Percentiles rank a stretch among this genome's conserved stretches.
These are phyloP conservation scores for Aspergillus ochraceoroseus DNA, from an alignment of 2,329 filamentous ascomycete genomes.

Conservation along the genomic window DNA sequence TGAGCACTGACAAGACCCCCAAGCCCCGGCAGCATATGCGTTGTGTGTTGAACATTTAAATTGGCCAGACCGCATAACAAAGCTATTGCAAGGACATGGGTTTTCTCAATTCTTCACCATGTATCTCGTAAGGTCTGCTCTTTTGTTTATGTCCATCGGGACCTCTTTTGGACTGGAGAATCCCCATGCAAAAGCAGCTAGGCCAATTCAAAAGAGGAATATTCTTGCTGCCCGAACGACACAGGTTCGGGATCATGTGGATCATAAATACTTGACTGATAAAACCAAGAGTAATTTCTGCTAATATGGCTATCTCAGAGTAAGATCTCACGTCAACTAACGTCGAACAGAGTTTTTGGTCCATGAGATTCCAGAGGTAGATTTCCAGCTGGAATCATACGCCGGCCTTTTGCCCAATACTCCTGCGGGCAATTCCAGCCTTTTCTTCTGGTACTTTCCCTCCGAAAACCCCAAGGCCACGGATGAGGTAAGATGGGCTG, in stretches of 20 bases:
- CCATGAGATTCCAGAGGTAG: conserved; percentile 61
- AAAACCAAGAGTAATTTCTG: conserved; percentile 14
- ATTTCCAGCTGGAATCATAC: conserved; percentile 58
- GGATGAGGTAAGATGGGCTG: conserved; percentile 38
- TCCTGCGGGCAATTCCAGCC: conserved; percentile 39
- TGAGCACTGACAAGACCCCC: too few species aligned
- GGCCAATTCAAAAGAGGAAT: conserved; percentile 9
- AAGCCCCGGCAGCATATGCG: too few species aligned
- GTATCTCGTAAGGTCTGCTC: too few species aligned
- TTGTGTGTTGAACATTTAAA: too few species aligned
- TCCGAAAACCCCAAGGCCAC: conserved; percentile 40
- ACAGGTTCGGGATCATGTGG: not conserved
- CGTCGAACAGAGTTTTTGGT: conserved; percentile 56
- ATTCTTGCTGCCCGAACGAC: not conserved
- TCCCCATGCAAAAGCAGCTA: conserved; percentile 1
- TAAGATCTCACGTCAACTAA: not conserved
- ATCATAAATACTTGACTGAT: conserved; percentile 17
- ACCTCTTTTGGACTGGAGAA: too few species aligned
- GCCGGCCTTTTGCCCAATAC: conserved; percentile 51
- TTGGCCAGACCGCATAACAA: too few species aligned
- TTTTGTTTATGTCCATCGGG: too few species aligned
- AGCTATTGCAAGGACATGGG: too few species aligned
- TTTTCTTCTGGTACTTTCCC: conserved; percentile 51
- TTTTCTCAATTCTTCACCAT: too few species aligned
- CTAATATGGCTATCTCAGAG: conserved; percentile 2